Conservation (phyloP, 2,329 filamentous ascomycete species). For the Bipolaris cookei region DNA sequence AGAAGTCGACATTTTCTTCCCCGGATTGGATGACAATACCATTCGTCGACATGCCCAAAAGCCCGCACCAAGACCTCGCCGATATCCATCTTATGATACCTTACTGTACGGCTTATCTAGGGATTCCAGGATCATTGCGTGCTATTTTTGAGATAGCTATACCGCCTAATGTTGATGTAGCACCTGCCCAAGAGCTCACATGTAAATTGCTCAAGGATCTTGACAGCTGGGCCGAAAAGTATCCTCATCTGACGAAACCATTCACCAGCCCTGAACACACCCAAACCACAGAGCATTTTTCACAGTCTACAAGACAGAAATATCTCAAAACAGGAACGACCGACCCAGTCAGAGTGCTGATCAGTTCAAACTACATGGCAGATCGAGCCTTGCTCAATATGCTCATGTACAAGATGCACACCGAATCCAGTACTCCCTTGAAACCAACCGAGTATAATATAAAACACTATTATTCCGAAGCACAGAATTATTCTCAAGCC, state of each 20-base stretch:
- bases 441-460: conserved; percentile 9
- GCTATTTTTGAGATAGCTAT: conserved; percentile 28
- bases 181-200: conserved; percentile 22
- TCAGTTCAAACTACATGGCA: conserved; percentile 10
- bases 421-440: neutral
- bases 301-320: neutral
- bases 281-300: neutral
- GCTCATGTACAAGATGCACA: conserved; percentile 18
- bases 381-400: conserved; percentile 8
- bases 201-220: conserved; percentile 25
- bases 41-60: conserved; percentile 30
- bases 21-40: conserved; percentile 42
- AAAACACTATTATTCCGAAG: neutral
- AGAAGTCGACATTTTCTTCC: conserved; percentile 34
- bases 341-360: conserved; percentile 1
- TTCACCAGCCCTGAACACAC: neutral
- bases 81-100: conserved; percentile 41
- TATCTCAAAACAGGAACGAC: neutral
- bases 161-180: conserved; percentile 19
- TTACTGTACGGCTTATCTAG: conserved; percentile 24
- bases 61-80: conserved; percentile 34
- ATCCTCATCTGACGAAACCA: neutral
- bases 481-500: neutral
- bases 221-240: neutral
- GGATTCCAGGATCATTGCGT: conserved; percentile 26